Evolutionary conservation across 495 filamentous ascomycete species (phyloP), one percentile per base, ranked within the genome.

Genomic region (Trichocladium uniseriatum): DNA sequence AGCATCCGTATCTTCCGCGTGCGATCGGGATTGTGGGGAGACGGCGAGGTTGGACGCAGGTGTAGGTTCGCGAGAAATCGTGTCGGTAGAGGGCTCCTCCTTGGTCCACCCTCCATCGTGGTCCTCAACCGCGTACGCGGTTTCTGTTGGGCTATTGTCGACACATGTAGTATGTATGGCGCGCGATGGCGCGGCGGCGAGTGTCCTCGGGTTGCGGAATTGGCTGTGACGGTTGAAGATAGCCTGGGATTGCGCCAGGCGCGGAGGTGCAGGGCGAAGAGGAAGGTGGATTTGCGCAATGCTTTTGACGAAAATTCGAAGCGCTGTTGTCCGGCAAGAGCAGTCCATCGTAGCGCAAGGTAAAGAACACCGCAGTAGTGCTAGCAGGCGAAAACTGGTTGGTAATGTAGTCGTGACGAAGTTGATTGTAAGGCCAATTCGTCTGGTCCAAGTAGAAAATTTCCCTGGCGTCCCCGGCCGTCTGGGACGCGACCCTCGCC

Each of bases 271-370:
- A 13, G 44, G 40, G 14, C 55, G 48, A 5, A 48, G 20, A 22
- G 57, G 52, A n/a, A 70, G 20, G 39, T 73, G 66, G 28, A 76
- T 38, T 41, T 70, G 67, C 6, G 69, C 64, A 41, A 80, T 58
- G 46, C 62, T 74, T 22, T 68, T 65, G 10, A 79, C 60, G 44
- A 80, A 80, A 16, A 74, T 56, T 38, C 64, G 55, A 40, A 78
- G 57, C 15, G 72, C 64, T 15, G 64, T 58, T n/a, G 61, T 64
- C 19, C 68, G 65, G 45, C 77, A 77, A 15, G 61, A 56, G 60
- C 75, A 78, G 54, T 44, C 63, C 76, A 78, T 79, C 18, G 39
- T 29, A 61, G 37, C 15, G 21, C 0, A 9, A 21, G 31, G 34
- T 1, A 0, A 21, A 22, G 24, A 4, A 8, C 24, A 8, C 4